A percentile compares a stretch with the other conserved stretches of the same genome.
phyloP scores from a whole-genome alignment of 495 filamentous ascomycete species.

The Symbiotaphrina buchneri region DNA sequence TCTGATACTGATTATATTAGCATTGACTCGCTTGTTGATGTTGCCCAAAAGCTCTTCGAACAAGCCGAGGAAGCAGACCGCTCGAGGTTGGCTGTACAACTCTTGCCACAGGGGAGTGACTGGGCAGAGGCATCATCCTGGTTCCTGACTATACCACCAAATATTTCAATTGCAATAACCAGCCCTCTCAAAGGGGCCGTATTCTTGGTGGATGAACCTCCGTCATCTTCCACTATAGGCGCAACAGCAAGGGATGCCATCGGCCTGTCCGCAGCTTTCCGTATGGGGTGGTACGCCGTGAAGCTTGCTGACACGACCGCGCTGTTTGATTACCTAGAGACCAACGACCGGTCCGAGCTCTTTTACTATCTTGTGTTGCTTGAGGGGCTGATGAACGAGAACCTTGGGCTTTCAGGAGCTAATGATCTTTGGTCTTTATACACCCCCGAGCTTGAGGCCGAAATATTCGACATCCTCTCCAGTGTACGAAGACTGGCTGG shows the following conservation, averaged over 20 bases:
- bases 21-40: conserved; percentile 25
- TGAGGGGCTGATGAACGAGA: conserved; percentile 37
- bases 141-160: conserved; percentile 34
- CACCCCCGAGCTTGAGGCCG: conserved; percentile 26
- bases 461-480: conserved; percentile 35
- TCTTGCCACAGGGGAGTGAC: conserved; percentile 22
- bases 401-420: conserved; percentile 29
- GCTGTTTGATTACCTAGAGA: conserved; percentile 5
- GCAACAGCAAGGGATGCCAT: conserved; percentile 46
- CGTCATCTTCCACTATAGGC: conserved; percentile 5
- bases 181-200: conserved; percentile 48
- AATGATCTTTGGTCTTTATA: conserved; percentile 29
- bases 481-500: no score
- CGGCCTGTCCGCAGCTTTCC: conserved; percentile 46
- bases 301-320: conserved; percentile 22
- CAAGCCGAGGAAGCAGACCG: conserved; percentile 13
- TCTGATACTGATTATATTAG: conserved; percentile 13
- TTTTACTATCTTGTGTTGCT: conserved; percentile 26
- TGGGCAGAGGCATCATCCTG: conserved; percentile 31
- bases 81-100: conserved; percentile 12
- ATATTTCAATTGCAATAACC: conserved; percentile 43
- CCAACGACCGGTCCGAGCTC: conserved; percentile 5
- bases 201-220: conserved; percentile 38
- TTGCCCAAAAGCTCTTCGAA: conserved; percentile 27
- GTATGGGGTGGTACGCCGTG: conserved; percentile 46